Evolutionary conservation across 2,329 filamentous ascomycete species (phyloP).

Genomic region (Botrytis porri): DNA sequence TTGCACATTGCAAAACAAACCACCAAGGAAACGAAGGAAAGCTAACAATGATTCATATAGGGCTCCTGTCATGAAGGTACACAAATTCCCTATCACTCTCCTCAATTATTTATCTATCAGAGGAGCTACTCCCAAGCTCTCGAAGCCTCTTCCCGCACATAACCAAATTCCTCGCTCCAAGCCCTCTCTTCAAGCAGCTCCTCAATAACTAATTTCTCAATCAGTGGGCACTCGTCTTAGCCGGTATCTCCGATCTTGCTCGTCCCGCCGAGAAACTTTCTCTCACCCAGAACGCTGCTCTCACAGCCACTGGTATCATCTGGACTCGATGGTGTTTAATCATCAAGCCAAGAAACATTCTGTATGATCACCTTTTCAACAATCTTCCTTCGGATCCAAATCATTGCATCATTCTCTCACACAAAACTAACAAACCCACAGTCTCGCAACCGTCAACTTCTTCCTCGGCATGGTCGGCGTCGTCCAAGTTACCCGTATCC

Average conservation of each 20-base stretch:
- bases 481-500: slow-evolving; percentile 77
- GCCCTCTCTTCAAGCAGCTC: neutral
- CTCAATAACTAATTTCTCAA: neutral
- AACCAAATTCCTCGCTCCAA: neutral
- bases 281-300: slow-evolving; percentile 83
- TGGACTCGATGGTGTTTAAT: slow-evolving; percentile 99
- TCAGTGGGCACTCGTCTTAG: slow-evolving; percentile 83
- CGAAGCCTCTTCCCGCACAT: neutral
- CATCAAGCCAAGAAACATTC: slow-evolving; percentile 89
- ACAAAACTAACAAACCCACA: slow-evolving; percentile 38
- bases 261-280: slow-evolving; percentile 92
- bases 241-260: slow-evolving; percentile 86
- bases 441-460: slow-evolving; percentile 94
- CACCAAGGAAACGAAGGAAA: neutral
- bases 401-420: neutral
- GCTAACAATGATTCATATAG: slow-evolving; percentile 43
- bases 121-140: neutral
- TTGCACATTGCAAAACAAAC: neutral
- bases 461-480: slow-evolving; percentile 88
- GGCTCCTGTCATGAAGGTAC: slow-evolving; percentile 89
- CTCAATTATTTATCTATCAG: neutral
- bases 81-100: neutral
- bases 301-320: slow-evolving; percentile 89
- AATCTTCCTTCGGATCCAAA: slow-evolving; percentile 22
- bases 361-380: slow-evolving; percentile 54